A percentile compares a stretch with the other conserved stretches of the same genome.
These are phyloP conservation scores for Cordyceps farinosa DNA, from an alignment of 2,329 filamentous ascomycete genomes.

Conservation along the genomic window DNA sequence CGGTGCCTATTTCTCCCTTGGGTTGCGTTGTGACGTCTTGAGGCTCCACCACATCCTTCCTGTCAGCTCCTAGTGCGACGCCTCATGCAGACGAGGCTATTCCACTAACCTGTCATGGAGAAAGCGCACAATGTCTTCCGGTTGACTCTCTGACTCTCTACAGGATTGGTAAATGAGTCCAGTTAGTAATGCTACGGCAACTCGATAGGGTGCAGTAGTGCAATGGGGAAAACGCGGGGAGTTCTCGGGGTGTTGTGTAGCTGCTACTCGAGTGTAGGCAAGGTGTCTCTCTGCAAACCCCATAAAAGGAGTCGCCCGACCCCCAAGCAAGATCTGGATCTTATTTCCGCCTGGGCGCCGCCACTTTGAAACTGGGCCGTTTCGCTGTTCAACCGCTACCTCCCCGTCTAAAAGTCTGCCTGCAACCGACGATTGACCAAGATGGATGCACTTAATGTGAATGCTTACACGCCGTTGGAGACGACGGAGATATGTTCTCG, in stretches of 20 bases:
- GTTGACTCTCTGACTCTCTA: neutral
- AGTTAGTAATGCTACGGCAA: neutral
- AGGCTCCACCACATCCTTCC: neutral
- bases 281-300: neutral
- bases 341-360: neutral
- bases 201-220: neutral
- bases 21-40: slow-evolving; percentile 1
- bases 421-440: neutral
- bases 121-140: neutral
- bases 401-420: neutral
- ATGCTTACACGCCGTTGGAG: slow-evolving; percentile 44
- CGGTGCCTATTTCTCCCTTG: neutral
- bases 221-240: neutral
- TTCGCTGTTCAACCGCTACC: neutral
- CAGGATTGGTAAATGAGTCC: neutral
- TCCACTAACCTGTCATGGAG: neutral
- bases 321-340: neutral
- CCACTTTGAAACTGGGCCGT: neutral
- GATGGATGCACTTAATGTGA: slow-evolving; percentile 15
- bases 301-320: neutral
- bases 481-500: slow-evolving; percentile 48
- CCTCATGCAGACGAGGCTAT: neutral
- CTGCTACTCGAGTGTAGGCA: neutral
- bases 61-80: slow-evolving; percentile 6
- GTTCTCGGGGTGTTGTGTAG: neutral